Evolutionary conservation across 1,139 yeast species (phyloP), one percentile per base, ranked within the genome.

Genomic region (Sugiyamaella novakii): DNA sequence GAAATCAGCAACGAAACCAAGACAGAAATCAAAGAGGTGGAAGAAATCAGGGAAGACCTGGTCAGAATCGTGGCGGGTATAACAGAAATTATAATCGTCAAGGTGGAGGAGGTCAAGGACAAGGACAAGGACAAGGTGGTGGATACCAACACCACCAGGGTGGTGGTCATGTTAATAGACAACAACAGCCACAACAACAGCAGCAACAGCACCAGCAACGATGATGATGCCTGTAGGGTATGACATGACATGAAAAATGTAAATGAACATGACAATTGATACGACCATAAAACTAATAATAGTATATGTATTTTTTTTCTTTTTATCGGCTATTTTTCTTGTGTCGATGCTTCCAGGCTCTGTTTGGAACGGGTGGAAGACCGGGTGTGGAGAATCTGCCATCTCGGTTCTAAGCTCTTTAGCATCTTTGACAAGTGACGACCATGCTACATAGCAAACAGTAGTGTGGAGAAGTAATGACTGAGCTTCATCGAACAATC

Each of bases 1-100:
- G 64, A 28, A 55, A 53, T 46, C 52, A 56, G 39, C 75, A 75
- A 71, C 79, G 78, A 54, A 71, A 77, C 69, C 63, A 75, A 71
- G 51, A 72, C 70, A 61, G 73, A 75, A 40, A 36, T 31, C 63
- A 71, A 35, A 50, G 59, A 46, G 52, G 53, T 28, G 47, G 60
- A 25, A 49, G 58, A 14, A 57, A 55, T 40, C 56, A 61, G 21
- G 55, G 61, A 11, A 54, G 62, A 17, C 45, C 54, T 15, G 52
- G 55, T 42, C 52, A 41, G 38, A 35, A 46, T 48, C 67, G 60
- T 45, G 64, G 59, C 49, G 65, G 62, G 25, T 60, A 61, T 33
- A 43, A 63, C 17, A 31, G 43, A 22, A 47, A 47, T 21, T 35
- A 47, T 27, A 46, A 49, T 25, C 40, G 48, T 19, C 51, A 44